phyloP scores from a whole-genome alignment of 208 protist species.

The Leishmania braziliensis region DNA sequence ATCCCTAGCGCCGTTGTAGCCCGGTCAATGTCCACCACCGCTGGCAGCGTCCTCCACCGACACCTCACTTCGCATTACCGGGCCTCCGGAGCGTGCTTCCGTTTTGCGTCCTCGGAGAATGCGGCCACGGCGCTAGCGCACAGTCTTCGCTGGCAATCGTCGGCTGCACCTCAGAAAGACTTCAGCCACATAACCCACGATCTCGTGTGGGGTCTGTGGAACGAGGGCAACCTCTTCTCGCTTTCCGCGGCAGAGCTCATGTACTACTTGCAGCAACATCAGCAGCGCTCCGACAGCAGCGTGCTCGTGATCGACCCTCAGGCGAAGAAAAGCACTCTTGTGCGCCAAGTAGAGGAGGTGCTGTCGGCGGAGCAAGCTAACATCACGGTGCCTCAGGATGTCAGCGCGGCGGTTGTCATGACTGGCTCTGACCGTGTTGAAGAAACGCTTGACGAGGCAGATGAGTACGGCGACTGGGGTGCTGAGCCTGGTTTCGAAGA shows the following conservation, averaged over 20 bases:
- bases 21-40: background rate
- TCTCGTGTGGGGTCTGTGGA: constrained; percentile 91
- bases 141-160: constrained; percentile 21
- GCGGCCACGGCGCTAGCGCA: background rate
- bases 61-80: background rate
- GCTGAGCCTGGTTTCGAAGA: constrained; percentile 86
- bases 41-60: background rate
- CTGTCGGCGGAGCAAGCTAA: constrained; percentile 77
- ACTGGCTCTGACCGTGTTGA: constrained; percentile 76
- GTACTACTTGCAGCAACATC: constrained; percentile 72
- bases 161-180: constrained; percentile 10
- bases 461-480: constrained; percentile 94
- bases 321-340: constrained; percentile 83
- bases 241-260: constrained; percentile 79
- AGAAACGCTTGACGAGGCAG: constrained; percentile 86
- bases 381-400: constrained; percentile 34
- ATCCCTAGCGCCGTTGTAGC: background rate
- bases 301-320: constrained; percentile 27
- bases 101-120: background rate
- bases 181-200: constrained; percentile 78
- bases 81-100: background rate
- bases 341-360: constrained; percentile 88
- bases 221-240: constrained; percentile 93
- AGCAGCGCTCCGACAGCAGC: constrained; percentile 20
- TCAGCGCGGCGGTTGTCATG: constrained; percentile 37